phyloP scores from a whole-genome alignment of 129 eudicot genomes.

The Erigeron canadensis region DNA sequence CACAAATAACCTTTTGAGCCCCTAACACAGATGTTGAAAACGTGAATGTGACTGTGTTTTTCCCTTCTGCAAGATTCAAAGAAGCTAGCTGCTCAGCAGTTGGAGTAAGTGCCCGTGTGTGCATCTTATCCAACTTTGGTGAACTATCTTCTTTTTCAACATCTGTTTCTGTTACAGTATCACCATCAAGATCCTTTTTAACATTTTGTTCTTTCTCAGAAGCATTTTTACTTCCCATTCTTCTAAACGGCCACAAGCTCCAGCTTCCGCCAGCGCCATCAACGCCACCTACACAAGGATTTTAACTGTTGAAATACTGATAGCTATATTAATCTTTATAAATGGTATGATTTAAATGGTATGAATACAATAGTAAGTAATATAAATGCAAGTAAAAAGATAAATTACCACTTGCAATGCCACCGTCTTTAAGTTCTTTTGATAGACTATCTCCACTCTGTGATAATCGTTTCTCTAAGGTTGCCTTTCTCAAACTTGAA shows the following conservation, averaged over 20 bases:
- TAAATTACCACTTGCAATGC: slow-evolving; percentile 53
- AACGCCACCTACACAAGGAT: slow-evolving; percentile 39
- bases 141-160: slow-evolving; percentile 37
- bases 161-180: slow-evolving; percentile 23
- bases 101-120: slow-evolving; percentile 53
- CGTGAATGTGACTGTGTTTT: slow-evolving; percentile 67
- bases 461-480: slow-evolving; percentile 20
- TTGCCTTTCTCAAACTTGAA: slow-evolving; percentile 21
- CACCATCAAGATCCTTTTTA: slow-evolving; percentile 29
- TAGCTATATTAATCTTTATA: background rate
- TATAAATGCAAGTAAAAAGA: background rate
- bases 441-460: slow-evolving; percentile 25
- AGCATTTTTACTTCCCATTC: slow-evolving; percentile 41
- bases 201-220: slow-evolving; percentile 16
- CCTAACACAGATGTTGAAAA: slow-evolving; percentile 88
- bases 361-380: background rate
- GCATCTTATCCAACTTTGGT: slow-evolving; percentile 42
- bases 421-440: slow-evolving; percentile 41
- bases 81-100: slow-evolving; percentile 87
- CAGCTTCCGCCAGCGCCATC: slow-evolving; percentile 57
- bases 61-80: slow-evolving; percentile 80
- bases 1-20: slow-evolving; percentile 66
- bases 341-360: background rate
- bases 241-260: slow-evolving; percentile 71
- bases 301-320: background rate